Base-by-base conservation (phyloP, 2,329 filamentous ascomycete species). In the Stagonosporopsis chrysanthemi region DNA sequence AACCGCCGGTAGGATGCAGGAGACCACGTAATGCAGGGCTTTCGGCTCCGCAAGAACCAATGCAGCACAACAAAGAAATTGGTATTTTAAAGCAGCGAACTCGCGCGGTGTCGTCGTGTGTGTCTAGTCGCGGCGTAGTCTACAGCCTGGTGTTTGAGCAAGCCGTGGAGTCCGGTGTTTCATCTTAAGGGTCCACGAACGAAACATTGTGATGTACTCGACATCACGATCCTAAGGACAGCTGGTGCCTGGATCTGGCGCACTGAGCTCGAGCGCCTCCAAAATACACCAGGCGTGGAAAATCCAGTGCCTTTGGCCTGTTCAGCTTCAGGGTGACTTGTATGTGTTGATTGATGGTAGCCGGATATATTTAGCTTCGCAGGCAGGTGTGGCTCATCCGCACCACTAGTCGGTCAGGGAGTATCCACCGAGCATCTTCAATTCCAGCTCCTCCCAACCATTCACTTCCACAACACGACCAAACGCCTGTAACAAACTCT, bases 321-420 rank as follows among this genome's bases (percentile, higher is more conserved):
- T 24, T 48, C 36, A 49, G 45, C 40, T 36, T 35, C 36, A 50
- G 50, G 50, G 50, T 29, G 41, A 38, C 38, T 50, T 41, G 2
- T 14, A 17, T 23, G 40, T 31, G 40, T 41, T 31, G 38, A 33
- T 53, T 33, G 45, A 50, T 29, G 46, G 28, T 44, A 28, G 40
- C 35, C 23, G 41, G 56, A 22, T 54, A 58, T 50, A 48, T 42
- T 58, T 49, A 50, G 31, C 31, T 33, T 33, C 31, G 31, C 14
- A 33, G 56, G 56, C 39, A 50, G 33, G 44, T 50, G 45, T 50
- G 56, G 50, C 56, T 58, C 28, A 44, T 44, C 50, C 44, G 56
- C 42, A 39, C 45, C 52, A 15, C 51, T 55, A 55, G 44, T 54
- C 36, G 48, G 19, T 22, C 19, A 39, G 36, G 36, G 36, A 39